These are phyloP conservation scores for Magnaporthales sp. DNA, from an alignment of 2,329 filamentous ascomycete genomes.

Conservation along the genomic window DNA sequence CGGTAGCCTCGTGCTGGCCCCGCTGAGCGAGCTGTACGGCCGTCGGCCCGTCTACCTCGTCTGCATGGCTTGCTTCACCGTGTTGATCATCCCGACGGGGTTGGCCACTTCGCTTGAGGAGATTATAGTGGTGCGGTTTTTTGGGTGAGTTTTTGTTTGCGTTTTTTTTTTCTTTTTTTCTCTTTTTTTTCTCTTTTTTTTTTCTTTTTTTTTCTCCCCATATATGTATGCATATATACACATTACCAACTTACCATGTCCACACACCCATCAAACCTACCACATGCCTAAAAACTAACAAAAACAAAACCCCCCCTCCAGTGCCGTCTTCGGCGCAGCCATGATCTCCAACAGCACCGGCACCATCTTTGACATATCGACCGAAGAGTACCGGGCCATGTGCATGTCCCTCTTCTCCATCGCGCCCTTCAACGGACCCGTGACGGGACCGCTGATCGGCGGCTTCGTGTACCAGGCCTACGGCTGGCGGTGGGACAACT, in stretches of 20 bases:
- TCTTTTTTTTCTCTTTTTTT: slow-evolving; percentile 6
- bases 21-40: slow-evolving; percentile 59
- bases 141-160: slow-evolving; percentile 39
- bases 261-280: not conserved
- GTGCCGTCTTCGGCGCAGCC: slow-evolving; percentile 40
- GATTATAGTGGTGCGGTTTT: slow-evolving; percentile 60
- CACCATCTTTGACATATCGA: slow-evolving; percentile 74
- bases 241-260: no score
- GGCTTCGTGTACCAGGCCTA: slow-evolving; percentile 71
- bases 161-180: slow-evolving; percentile 6
- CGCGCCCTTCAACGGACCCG: slow-evolving; percentile 72
- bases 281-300: no score
- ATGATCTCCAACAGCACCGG: slow-evolving; percentile 81
- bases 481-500: slow-evolving; percentile 85
- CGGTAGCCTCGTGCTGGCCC: slow-evolving; percentile 64
- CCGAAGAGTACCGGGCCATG: slow-evolving; percentile 70
- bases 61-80: slow-evolving; percentile 50
- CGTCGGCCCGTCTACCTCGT: slow-evolving; percentile 56
- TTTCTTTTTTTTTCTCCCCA: slow-evolving; percentile 7
- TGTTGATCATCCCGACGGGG: slow-evolving; percentile 63
- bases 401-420: slow-evolving; percentile 78
- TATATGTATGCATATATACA: no score
- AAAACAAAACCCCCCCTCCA: slow-evolving; percentile 1
- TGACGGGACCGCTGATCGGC: slow-evolving; percentile 61
- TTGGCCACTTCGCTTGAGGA: slow-evolving; percentile 54